phyloP scores from a whole-genome alignment of 2,329 filamentous ascomycete species.

The Trichoderma aggressivum region DNA sequence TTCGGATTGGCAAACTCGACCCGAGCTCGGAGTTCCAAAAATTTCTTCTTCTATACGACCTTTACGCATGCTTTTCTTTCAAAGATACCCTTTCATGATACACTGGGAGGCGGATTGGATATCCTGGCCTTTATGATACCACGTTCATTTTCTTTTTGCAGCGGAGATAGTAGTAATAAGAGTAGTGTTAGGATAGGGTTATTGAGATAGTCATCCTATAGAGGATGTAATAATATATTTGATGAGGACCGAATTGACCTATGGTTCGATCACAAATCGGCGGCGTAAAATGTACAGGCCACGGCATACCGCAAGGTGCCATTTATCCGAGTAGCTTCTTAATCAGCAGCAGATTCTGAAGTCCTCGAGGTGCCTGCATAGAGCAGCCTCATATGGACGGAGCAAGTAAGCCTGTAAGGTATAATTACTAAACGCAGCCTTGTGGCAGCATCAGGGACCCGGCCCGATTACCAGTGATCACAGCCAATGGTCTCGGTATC shows the following conservation, averaged over 20 bases:
- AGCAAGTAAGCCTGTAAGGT: not conserved
- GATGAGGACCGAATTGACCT: not conserved
- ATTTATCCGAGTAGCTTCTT: not conserved
- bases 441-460: not conserved
- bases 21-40: not conserved
- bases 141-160: conserved; percentile 3
- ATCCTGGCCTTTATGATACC: conserved; percentile 9
- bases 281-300: not conserved
- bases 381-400: not conserved
- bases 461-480: not conserved
- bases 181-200: not conserved
- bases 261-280: not conserved
- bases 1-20: not conserved
- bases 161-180: not conserved
- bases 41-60: not conserved
- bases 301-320: not conserved
- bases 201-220: not conserved
- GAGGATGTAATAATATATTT: not conserved
- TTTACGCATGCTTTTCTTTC: not conserved
- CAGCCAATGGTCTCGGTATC: not conserved
- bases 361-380: not conserved
- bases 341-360: not conserved
- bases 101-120: conserved; percentile 1
- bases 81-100: conserved; percentile 14
- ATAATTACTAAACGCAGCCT: not conserved